These are phyloP conservation scores for Pichia sp. DNA, from an alignment of 1,139 yeast genomes.

Conservation along the genomic window DNA sequence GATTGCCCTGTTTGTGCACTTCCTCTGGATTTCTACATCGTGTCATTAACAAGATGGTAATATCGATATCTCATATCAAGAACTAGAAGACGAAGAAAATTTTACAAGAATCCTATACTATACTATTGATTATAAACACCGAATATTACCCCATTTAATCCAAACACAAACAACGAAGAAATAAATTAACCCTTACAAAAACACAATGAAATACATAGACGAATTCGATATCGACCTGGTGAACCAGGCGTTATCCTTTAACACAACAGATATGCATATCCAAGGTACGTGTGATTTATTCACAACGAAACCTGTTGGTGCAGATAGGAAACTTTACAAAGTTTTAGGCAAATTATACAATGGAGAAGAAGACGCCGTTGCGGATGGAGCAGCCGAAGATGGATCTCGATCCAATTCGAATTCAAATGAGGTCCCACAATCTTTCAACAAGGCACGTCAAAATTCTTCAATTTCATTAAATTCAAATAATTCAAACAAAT, in stretches of 20 bases:
- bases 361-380: conserved; percentile 14
- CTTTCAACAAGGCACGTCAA: conserved; percentile 12
- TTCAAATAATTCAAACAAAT: conserved; percentile 10
- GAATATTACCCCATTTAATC: too few relatives aligned
- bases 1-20: too few relatives aligned
- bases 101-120: too few relatives aligned
- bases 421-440: neutral
- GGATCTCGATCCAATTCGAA: conserved; percentile 4
- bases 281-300: conserved; percentile 94
- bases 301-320: conserved; percentile 89
- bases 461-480: conserved; percentile 17
- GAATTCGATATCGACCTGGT: conserved; percentile 88
- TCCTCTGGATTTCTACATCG: too few relatives aligned
- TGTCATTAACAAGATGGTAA: too few relatives aligned
- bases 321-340: conserved; percentile 86
- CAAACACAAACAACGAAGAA: too few relatives aligned
- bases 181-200: too few relatives aligned
- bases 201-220: conserved; percentile 66
- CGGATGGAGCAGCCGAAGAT: neutral
- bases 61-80: too few relatives aligned
- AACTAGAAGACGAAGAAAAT: too few relatives aligned
- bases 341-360: conserved; percentile 67
- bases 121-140: too few relatives aligned
- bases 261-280: conserved; percentile 81
- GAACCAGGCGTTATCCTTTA: conserved; percentile 83